Base-by-base conservation (phyloP, 106 monocot genomes). In the Allium cepa region DNA sequence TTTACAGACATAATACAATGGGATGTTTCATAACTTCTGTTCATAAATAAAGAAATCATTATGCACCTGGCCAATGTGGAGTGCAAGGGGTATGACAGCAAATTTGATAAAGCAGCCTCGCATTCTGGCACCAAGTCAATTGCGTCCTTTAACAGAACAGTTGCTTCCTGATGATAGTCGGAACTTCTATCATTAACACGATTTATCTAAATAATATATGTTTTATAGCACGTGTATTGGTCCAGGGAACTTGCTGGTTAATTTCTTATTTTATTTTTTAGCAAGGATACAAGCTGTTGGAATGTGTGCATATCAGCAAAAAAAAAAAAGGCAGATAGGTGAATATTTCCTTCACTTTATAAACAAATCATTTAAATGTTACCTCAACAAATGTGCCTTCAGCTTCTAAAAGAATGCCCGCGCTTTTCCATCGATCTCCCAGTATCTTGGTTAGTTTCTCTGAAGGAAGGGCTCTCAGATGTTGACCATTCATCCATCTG, bases 401-500 rank as follows among this genome's bases (percentile, higher is more conserved):
- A 72, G 85, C 87, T 79, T 85, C 84, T 52, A 82, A 65, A 14
- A 99, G 84, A 79, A 92, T 74, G 14, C 83, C 87, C 47, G 80
- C 63, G 63, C 72, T 73, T 77, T 92, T 93, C 97, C 97, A 99
- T 46, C 73, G 62, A 15, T 87, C 72, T 49, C 88, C 89, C n/a
- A 99, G 69, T 58, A 79, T 59, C 36, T 81, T 75, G 12, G 70
- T 77, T 70, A 99, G 69, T 49, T 79, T 73, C 50, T 90, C 89
- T 53, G 77, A 82, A 47, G 97, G 85, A 83, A 99, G 80, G 26
- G 87, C 71, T 81, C 90, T 92, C 71, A 99, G 68, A 58, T 93
- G 85, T 62, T 90, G 92, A 50, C 97, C 93, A 74, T 99, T 99
- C 93, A 99, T 93, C 97, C 97, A 99, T 65, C 97, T 99, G 51